Evolutionary conservation across 345 rosid genomes (phyloP).

Genomic region (Eucalyptus camaldulensis): DNA sequence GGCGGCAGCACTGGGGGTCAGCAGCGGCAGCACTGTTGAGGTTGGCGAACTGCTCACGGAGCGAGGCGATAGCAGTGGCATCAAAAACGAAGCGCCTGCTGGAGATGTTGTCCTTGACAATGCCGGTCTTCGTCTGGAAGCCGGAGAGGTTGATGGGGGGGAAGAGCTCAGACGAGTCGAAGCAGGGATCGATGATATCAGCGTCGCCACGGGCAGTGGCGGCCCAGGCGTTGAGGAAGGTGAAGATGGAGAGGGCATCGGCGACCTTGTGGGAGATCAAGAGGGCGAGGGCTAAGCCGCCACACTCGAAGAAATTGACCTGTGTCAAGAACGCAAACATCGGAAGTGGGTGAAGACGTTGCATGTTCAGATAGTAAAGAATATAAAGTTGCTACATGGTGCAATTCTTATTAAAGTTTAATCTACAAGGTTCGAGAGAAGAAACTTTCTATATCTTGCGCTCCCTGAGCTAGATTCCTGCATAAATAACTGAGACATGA

Average conservation of each 20-base stretch:
- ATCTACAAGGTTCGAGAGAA: background rate
- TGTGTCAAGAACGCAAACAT: background rate
- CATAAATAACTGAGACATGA: background rate
- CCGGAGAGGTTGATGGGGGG: constrained; percentile 16
- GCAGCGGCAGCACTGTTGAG: background rate
- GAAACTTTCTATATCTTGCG: too few species aligned
- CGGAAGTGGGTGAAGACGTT: background rate
- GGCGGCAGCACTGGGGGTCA: background rate
- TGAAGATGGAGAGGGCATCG: constrained; percentile 14
- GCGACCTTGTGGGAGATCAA: constrained; percentile 20
- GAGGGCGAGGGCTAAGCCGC: constrained; percentile 16
- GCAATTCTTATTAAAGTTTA: background rate
- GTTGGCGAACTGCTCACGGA: constrained; percentile 5
- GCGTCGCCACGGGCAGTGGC: background rate
- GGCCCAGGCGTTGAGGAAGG: constrained; percentile 9
- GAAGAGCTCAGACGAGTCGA: constrained; percentile 17
- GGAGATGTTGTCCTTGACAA: constrained; percentile 13
- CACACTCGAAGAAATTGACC: constrained; percentile 13
- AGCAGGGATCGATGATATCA: constrained; percentile 1
- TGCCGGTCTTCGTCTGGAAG: background rate
- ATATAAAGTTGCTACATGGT: background rate
- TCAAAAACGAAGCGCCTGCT: constrained; percentile 23
- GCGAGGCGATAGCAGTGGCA: constrained; percentile 2
- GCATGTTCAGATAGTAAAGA: background rate
- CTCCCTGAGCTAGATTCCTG: too few species aligned